Evolutionary conservation across 1,284 basidiomycete species (phyloP), one percentile per base, ranked within the genome.

Genomic region (Hemileia vastatrix): DNA sequence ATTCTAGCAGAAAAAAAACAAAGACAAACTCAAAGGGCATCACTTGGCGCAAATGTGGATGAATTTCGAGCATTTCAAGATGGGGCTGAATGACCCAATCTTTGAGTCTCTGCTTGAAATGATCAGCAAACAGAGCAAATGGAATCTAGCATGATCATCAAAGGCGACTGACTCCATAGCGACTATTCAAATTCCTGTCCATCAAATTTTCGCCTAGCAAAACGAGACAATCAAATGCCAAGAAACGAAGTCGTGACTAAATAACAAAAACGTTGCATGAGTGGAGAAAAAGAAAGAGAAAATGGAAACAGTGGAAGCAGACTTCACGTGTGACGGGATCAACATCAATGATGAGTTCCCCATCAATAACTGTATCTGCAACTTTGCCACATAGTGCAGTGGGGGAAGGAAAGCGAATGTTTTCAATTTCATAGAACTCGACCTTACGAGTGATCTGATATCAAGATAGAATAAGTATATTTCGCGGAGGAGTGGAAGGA

Each of bases 191-290:
- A 1, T 87, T 79, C 67, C 84, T 84, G 15, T 80, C 77, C 87
- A 95, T 94, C 66, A 98, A 83, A 70, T 90, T 91, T 72, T 88
- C 83, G 48, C 85, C 83, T 70, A 93, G 83, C 21, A 90, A 83
- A 6, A 95, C 90, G 24, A 98, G 81, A 72, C 90, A 91, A 75
- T 99, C 95, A 70, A 99, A 99, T 0, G 87, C 86, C 54, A 98
- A 82, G 64, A 89, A 85, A 3, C 91, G 83, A 54, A 91, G 72
- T 0, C 82, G 87, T 77, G 88, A 82, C 88, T 93, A 72, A 62
- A 15, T 47, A 27, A n/a, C 18, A 6, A 48, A 44, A 63, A 57
- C 13, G 36, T 9, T 11, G 1, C 1, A 50, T 8, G 21, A 19
- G 15, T 31, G 24, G 31, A 31, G 2, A 5, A 31, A 4, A 15